Base-by-base conservation (phyloP, 2,329 filamentous ascomycete species). In the Paracamarosporium sp. region DNA sequence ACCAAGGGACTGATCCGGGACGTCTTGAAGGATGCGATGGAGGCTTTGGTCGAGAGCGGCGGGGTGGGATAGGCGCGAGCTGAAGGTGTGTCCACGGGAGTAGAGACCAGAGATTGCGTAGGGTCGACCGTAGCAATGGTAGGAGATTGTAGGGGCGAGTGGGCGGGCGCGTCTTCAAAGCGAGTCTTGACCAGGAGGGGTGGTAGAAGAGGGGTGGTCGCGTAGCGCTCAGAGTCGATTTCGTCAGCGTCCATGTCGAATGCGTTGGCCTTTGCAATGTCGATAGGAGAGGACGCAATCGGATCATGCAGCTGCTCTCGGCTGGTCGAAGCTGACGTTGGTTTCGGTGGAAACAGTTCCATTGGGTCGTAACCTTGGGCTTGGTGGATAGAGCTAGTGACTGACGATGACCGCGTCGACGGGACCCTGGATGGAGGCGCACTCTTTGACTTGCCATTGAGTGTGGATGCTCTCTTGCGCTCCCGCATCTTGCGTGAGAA, bases 121-220 rank as follows among this genome's bases (percentile, higher is more conserved):
- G 83, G 79, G n/a, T 88, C 87, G 9, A 68, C 90, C 17, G 94
- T 84, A 0, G 88, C 91, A 17, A 95, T 85, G 0, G 88, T 90
- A 0, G 93, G 93, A 0, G 92, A 96, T 75, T 96, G 92, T 25
- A 96, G 81, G n/a, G 93, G 92, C 7, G 92, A 96, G 57, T 91
- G 85, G 30, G 89, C 81, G 1, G 85, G 83, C 0, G 87, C 83
- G 40, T 86, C 80, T 35, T 80, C 75, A 43, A 81, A 77, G 31
- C 83, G 79, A 22, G 82, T 78, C 54, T 86, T 84, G 27, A 86
- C 88, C 80, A 96, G 85, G 33, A 95, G 83, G 0, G 93, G 93
- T 7, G 93, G 93, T 2, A 97, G 83, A 7, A 97, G 83, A 36
- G 93, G 94, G 2, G 93, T 97, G 4, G 90, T 90, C 0, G 91